Percentiles rank a stretch among this genome's conserved stretches.
Conservation (phyloP, 208 protist genomes). For the Crithidia bombi region DNA sequence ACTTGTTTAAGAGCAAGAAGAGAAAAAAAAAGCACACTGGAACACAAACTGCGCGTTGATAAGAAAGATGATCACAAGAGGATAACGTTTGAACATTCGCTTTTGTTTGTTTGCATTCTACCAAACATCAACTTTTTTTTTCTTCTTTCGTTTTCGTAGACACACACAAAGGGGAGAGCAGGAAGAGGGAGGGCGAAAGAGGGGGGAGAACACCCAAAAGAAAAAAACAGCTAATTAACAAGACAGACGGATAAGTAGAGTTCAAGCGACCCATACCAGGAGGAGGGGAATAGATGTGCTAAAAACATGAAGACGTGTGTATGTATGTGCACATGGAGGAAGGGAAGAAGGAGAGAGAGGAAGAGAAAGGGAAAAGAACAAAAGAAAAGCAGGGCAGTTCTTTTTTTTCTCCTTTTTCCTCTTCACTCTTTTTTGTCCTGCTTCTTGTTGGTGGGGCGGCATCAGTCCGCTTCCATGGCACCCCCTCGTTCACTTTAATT, state of each 20-base stretch:
- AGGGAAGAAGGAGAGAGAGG: no score
- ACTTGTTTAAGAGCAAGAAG: neutral
- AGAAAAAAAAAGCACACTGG: slow-evolving; percentile 6
- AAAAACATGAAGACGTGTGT: slow-evolving; percentile 7
- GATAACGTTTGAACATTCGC: slow-evolving; percentile 11
- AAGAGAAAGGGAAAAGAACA: no score
- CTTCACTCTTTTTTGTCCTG: no score
- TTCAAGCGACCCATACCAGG: neutral
- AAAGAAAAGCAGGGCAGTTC: slow-evolving; percentile 1
- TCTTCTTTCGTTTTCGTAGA: no score
- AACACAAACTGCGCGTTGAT: neutral
- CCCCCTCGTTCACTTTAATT: slow-evolving; percentile 6
- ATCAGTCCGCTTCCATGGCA: slow-evolving; percentile 4
- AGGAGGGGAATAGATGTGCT: neutral
- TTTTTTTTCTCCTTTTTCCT: neutral
- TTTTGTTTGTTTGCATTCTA: slow-evolving; percentile 11
- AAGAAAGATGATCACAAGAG: no score
- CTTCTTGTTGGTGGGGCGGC: no score
- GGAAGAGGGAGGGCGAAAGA: neutral
- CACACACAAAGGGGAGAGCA: neutral
- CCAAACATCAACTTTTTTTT: no score
- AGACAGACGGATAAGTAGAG: neutral
- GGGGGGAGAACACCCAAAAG: neutral
- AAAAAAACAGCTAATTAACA: neutral
- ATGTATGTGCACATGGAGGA: slow-evolving; percentile 14